Percentiles rank a stretch among this genome's conserved stretches.
Conservation (phyloP, 2,329 filamentous ascomycete species). For the Dothistroma septosporum region DNA sequence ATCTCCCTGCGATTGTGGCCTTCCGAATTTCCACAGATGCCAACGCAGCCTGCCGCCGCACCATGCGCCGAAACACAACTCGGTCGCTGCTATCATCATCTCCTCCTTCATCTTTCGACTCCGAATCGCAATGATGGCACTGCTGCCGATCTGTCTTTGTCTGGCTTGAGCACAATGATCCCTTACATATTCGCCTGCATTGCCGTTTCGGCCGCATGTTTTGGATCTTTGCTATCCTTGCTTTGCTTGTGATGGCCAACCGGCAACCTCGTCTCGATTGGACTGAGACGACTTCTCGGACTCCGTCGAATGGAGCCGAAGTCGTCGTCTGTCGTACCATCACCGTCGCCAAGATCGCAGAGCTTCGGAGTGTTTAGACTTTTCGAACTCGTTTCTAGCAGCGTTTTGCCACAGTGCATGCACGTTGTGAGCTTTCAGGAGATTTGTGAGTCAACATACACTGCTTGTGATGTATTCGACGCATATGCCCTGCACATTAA, state of each 20-base stretch:
- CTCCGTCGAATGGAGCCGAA: neutral
- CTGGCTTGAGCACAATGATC: neutral
- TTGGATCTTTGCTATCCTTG: neutral
- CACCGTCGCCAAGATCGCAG: neutral
- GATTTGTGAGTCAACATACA: too few relatives aligned
- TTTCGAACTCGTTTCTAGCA: neutral
- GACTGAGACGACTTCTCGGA: neutral
- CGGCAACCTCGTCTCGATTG: neutral
- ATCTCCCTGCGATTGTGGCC: constrained; percentile 13
- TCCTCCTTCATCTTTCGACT: neutral
- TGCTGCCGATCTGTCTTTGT: neutral
- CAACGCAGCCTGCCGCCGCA: constrained; percentile 18
- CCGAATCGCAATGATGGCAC: neutral
- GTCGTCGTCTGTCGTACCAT: neutral
- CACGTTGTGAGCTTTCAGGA: too few relatives aligned
- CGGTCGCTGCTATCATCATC: constrained; percentile 17
- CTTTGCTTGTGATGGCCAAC: neutral
- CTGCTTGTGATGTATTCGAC: too few relatives aligned
- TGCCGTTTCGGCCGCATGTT: neutral
- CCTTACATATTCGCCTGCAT: neutral
- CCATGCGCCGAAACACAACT: constrained; percentile 16
- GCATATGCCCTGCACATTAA: too few relatives aligned
- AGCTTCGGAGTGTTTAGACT: neutral
- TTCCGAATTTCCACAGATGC: constrained; percentile 16
- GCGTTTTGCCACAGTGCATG: neutral